Percentiles rank a stretch among this genome's conserved stretches.
These are phyloP conservation scores for Peniophora sp. DNA, from an alignment of 1,284 basidiomycete species.

Conservation along the genomic window DNA sequence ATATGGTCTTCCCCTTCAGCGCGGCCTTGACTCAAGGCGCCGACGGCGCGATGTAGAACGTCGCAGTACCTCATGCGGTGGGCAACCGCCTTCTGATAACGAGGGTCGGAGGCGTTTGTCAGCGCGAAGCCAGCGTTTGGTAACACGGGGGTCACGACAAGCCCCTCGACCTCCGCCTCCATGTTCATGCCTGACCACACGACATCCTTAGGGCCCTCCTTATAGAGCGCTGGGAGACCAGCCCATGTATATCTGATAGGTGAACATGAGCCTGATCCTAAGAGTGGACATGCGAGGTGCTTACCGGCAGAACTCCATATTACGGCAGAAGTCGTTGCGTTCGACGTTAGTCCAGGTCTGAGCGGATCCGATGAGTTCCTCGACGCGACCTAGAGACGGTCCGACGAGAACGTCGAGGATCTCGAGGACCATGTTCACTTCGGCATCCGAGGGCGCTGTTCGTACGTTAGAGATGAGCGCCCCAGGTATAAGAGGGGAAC, in stretches of 20 bases:
- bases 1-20: slow-evolving; percentile 84
- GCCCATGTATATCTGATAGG: slow-evolving; percentile 59
- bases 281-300: slow-evolving; percentile 1
- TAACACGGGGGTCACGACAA: slow-evolving; percentile 54
- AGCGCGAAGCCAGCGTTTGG: slow-evolving; percentile 74
- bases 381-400: slow-evolving; percentile 65
- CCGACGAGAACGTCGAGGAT: slow-evolving; percentile 65
- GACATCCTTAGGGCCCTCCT: slow-evolving; percentile 53
- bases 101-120: slow-evolving; percentile 65
- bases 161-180: slow-evolving; percentile 55
- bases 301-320: slow-evolving; percentile 17
- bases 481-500: slow-evolving; percentile 10
- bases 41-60: slow-evolving; percentile 65
- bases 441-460: slow-evolving; percentile 60
- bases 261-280: slow-evolving; percentile 47
- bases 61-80: slow-evolving; percentile 67
- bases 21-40: slow-evolving; percentile 48
- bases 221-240: slow-evolving; percentile 62
- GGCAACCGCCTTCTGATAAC: slow-evolving; percentile 58
- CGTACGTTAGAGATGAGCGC: not conserved
- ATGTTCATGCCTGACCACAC: slow-evolving; percentile 49
- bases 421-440: slow-evolving; percentile 79
- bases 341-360: slow-evolving; percentile 63
- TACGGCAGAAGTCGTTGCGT: slow-evolving; percentile 93
- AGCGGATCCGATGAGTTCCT: slow-evolving; percentile 50